These are phyloP conservation scores for Lolium perenne DNA, from an alignment of 176 grass and related monocot genomes.

Conservation along the genomic window DNA sequence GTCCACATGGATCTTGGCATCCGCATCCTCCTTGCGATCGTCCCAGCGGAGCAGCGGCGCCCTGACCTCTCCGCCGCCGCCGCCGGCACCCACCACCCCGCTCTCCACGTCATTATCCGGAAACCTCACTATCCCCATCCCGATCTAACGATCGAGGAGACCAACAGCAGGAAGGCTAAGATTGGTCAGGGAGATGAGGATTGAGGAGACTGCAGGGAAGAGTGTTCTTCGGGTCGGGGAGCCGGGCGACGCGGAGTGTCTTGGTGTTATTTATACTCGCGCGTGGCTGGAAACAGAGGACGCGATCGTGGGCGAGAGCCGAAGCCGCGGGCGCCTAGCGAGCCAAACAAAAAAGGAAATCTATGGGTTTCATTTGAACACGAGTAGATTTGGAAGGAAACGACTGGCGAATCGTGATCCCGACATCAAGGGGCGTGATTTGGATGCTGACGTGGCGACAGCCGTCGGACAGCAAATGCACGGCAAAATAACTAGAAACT, in stretches of 20 bases:
- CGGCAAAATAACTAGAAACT: no score
- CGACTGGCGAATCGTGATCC: neutral
- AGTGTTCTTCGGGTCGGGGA: slow-evolving; percentile 4
- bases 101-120: neutral
- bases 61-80: neutral
- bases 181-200: neutral
- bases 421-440: neutral
- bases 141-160: neutral
- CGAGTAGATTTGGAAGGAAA: neutral
- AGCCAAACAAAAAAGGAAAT: neutral
- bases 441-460: neutral
- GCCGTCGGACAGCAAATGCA: no score
- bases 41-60: slow-evolving; percentile 41
- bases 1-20: slow-evolving; percentile 23
- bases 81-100: slow-evolving; percentile 22
- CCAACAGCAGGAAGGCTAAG: neutral
- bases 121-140: slow-evolving; percentile 36
- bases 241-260: neutral
- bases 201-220: neutral
- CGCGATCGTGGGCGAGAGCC: neutral
- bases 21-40: neutral
- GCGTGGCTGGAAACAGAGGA: neutral
- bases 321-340: neutral
- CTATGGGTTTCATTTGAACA: neutral
- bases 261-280: neutral